Conservation (phyloP, 1,284 basidiomycete genomes). For the Salmacisia buchloeana region DNA sequence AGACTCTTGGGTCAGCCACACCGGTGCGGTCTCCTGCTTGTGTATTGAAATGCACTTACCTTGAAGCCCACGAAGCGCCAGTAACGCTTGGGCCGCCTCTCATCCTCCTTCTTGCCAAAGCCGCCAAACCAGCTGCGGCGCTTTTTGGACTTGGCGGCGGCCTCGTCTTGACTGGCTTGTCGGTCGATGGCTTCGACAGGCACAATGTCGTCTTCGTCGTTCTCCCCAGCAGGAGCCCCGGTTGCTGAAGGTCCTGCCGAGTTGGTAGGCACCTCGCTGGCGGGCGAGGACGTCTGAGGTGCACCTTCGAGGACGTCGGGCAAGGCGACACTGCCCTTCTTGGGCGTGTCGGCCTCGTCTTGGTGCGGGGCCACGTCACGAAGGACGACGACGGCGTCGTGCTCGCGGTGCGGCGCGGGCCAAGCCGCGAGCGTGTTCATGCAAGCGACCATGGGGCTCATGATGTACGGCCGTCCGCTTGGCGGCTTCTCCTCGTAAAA, state of each 20-base stretch:
- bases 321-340: conserved; percentile 8
- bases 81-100: conserved; percentile 44
- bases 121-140: conserved; percentile 32
- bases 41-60: not conserved
- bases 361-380: conserved; percentile 22
- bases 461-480: conserved; percentile 52
- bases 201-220: conserved; percentile 47
- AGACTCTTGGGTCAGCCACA: not conserved
- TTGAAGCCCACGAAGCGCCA: conserved; percentile 53
- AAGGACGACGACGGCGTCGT: conserved; percentile 50
- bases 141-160: conserved; percentile 16
- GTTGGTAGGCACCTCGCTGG: not conserved
- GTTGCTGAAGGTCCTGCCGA: no score
- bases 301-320: conserved; percentile 22
- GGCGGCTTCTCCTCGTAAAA: conserved; percentile 48
- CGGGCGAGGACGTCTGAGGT: conserved; percentile 12
- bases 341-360: conserved; percentile 15
- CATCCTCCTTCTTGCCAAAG: conserved; percentile 30
- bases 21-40: no score
- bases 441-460: conserved; percentile 52
- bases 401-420: conserved; percentile 46
- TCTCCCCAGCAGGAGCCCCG: conserved; percentile 14
- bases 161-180: conserved; percentile 15
- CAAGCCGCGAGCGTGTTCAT: conserved; percentile 53
- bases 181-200: conserved; percentile 44